Evolutionary conservation across 805 yeast species (phyloP).

Genomic region (Candida wancherniae): DNA sequence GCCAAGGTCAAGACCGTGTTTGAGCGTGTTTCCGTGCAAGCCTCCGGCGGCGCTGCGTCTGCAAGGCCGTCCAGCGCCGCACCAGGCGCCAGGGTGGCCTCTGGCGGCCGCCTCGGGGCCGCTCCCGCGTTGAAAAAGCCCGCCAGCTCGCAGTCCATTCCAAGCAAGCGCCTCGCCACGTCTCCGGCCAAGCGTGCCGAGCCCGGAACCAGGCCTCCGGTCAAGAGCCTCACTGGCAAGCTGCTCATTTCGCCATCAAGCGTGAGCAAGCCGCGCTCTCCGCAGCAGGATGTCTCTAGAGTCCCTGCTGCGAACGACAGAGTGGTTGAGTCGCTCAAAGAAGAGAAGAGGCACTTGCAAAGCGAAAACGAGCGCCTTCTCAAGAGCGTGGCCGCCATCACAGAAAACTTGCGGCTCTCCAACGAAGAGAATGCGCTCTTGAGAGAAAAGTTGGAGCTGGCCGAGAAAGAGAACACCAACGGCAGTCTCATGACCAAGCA

Average conservation of each 20-base stretch:
- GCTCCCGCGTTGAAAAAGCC: constrained; percentile 8
- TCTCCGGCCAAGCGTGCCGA: constrained; percentile 57
- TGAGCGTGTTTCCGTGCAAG: constrained; percentile 28
- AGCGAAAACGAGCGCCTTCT: constrained; percentile 17
- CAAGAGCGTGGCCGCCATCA: constrained; percentile 20
- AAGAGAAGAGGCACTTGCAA: constrained; percentile 49
- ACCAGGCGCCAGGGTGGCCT: constrained; percentile 2
- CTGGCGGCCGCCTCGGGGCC: constrained; percentile 1
- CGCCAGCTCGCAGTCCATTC: constrained; percentile 30
- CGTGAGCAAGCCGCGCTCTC: background rate
- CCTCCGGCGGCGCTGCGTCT: constrained; percentile 11
- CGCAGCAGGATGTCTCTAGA: too few species aligned
- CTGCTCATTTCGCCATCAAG: constrained; percentile 27
- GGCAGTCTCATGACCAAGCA: constrained; percentile 53
- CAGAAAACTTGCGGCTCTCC: constrained; percentile 22
- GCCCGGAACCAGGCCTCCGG: constrained; percentile 24
- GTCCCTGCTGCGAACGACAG: constrained; percentile 2
- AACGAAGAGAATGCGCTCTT: constrained; percentile 25
- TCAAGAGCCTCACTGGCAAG: constrained; percentile 40
- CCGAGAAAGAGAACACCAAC: constrained; percentile 36
- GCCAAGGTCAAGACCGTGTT: constrained; percentile 57
- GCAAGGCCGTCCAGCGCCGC: constrained; percentile 12
- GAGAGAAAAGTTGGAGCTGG: constrained; percentile 6
- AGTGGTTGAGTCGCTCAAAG: constrained; percentile 33
- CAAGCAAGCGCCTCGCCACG: constrained; percentile 65